Conservation (phyloP, 352 stramenopile genomes). For the Phytophthora podocarpi region DNA sequence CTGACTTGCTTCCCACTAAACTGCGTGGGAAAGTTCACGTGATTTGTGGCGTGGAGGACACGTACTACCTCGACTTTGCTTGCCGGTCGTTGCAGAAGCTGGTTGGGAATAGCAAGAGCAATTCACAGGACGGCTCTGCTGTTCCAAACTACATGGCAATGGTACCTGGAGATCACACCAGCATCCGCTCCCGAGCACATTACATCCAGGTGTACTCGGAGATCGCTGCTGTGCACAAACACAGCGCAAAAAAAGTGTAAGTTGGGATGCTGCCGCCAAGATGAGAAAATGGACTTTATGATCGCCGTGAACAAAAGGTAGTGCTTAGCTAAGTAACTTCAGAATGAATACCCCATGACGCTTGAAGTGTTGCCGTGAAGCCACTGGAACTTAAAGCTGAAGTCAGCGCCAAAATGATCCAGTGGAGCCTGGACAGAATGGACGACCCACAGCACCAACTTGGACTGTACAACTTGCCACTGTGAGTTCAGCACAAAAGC, state of each 20-base stretch:
- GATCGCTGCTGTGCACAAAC: slow-evolving; percentile 47
- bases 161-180: slow-evolving; percentile 73
- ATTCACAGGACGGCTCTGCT: slow-evolving; percentile 16
- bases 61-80: slow-evolving; percentile 75
- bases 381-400: slow-evolving; percentile 38
- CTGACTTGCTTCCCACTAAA: slow-evolving; percentile 43
- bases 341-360: slow-evolving; percentile 6
- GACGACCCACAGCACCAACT: slow-evolving; percentile 38
- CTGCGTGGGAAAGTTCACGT: slow-evolving; percentile 73
- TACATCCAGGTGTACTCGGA: slow-evolving; percentile 69
- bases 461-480: slow-evolving; percentile 42
- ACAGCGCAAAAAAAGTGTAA: slow-evolving; percentile 8
- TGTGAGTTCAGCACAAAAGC: slow-evolving; percentile 42
- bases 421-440: slow-evolving; percentile 30
- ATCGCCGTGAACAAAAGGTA: too few species aligned
- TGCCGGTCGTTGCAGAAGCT: slow-evolving; percentile 65
- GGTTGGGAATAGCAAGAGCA: slow-evolving; percentile 36
- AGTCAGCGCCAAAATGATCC: slow-evolving; percentile 35
- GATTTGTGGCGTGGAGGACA: slow-evolving; percentile 74
- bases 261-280: neutral
- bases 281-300: neutral
- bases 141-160: slow-evolving; percentile 74
- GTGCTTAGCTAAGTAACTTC: too few species aligned
- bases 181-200: slow-evolving; percentile 67
- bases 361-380: slow-evolving; percentile 11